phyloP scores from a whole-genome alignment of 768 basidiomycete genomes.

The Leccinum boreale region DNA sequence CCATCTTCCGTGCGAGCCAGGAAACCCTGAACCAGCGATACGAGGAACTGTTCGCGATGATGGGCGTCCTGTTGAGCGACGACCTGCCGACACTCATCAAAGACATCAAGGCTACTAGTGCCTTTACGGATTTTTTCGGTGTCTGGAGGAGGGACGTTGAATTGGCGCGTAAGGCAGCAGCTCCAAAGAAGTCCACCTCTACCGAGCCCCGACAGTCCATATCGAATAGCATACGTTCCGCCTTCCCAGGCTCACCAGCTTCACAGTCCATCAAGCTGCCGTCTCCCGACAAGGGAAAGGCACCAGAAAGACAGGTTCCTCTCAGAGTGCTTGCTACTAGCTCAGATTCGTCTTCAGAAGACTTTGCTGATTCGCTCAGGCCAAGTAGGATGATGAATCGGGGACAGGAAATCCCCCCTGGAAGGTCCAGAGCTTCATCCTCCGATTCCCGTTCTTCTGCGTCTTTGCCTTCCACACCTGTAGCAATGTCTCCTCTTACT shows the following conservation, averaged over 20 bases:
- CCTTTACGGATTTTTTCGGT: slow-evolving; percentile 75
- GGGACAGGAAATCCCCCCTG: slow-evolving; percentile 1
- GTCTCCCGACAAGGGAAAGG: slow-evolving; percentile 15
- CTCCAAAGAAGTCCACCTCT: slow-evolving; percentile 16
- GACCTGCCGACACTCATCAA: slow-evolving; percentile 62
- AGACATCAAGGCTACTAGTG: slow-evolving; percentile 57
- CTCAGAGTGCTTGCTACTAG: neutral
- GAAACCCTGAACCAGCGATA: slow-evolving; percentile 63
- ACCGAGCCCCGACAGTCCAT: slow-evolving; percentile 41
- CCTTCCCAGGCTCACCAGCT: slow-evolving; percentile 43
- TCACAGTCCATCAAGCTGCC: slow-evolving; percentile 4
- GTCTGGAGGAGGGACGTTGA: slow-evolving; percentile 75
- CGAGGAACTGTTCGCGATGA: slow-evolving; percentile 54
- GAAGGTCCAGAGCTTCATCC: slow-evolving; percentile 23
- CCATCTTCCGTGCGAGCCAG: slow-evolving; percentile 68
- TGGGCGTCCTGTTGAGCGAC: slow-evolving; percentile 55
- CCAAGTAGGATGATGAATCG: slow-evolving; percentile 5
- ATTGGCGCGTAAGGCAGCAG: slow-evolving; percentile 41
- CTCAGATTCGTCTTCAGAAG: slow-evolving; percentile 30
- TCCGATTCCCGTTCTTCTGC: slow-evolving; percentile 23
- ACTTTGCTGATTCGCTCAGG: slow-evolving; percentile 3
- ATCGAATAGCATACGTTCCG: slow-evolving; percentile 53
- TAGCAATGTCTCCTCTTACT: slow-evolving; percentile 5
- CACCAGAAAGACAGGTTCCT: slow-evolving; percentile 1
- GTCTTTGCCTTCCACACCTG: slow-evolving; percentile 26